A percentile compares a stretch with the other conserved stretches of the same genome.
These are phyloP conservation scores for Helicocarpus griseus DNA, from an alignment of 2,329 filamentous ascomycete species.

Conservation along the genomic window DNA sequence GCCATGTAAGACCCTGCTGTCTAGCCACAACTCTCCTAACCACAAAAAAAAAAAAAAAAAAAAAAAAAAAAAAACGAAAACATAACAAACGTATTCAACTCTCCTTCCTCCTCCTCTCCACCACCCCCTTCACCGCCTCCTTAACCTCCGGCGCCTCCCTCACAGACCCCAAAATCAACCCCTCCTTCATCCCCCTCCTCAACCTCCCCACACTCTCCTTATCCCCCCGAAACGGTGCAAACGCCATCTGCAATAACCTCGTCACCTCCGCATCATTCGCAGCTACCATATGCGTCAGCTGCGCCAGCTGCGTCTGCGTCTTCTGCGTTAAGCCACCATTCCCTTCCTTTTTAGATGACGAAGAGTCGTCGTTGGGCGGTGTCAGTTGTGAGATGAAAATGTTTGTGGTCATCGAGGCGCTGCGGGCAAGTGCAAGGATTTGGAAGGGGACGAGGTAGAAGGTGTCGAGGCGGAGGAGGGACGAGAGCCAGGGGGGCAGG, in stretches of 20 bases:
- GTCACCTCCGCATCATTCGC: slow-evolving; percentile 59
- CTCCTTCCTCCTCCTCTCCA: neutral
- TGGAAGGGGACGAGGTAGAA: slow-evolving; percentile 67
- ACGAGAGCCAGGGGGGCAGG: slow-evolving; percentile 22
- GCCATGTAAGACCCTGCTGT: too few relatives aligned
- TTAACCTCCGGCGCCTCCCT: slow-evolving; percentile 70
- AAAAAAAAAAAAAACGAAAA: neutral
- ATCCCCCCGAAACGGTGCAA: slow-evolving; percentile 73
- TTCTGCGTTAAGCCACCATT: slow-evolving; percentile 31
- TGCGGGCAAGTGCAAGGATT: slow-evolving; percentile 63
- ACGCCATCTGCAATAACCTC: slow-evolving; percentile 64
- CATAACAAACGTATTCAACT: neutral
- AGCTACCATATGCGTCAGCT: slow-evolving; percentile 52
- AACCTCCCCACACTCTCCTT: slow-evolving; percentile 53
- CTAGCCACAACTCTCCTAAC: neutral
- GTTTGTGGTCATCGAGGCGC: slow-evolving; percentile 66
- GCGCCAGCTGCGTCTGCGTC: slow-evolving; percentile 55
- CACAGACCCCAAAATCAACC: slow-evolving; percentile 79
- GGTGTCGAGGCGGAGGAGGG: slow-evolving; percentile 33
- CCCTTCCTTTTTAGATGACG: slow-evolving; percentile 22
- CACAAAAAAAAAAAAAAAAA: neutral
- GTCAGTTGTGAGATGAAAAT: slow-evolving; percentile 76
- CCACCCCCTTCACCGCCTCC: slow-evolving; percentile 60
- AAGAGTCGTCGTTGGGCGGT: slow-evolving; percentile 48
- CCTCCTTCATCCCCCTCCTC: slow-evolving; percentile 67